Evolutionary conservation across 306 rosid genomes (phyloP).

Genomic region (Corylus heterophylla): DNA sequence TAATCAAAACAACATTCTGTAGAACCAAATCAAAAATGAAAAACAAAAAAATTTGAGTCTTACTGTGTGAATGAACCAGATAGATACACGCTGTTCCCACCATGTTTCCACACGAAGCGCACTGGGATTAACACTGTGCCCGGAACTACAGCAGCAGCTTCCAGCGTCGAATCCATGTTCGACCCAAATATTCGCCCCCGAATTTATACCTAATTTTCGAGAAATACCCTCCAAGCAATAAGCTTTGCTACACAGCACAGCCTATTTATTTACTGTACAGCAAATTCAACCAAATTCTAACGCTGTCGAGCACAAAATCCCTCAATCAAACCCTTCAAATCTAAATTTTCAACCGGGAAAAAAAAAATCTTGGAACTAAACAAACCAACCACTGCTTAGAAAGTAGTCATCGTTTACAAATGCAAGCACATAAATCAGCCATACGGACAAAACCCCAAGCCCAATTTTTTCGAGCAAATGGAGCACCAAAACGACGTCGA

Average conservation of each 20-base stretch:
- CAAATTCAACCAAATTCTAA: conserved; percentile 45
- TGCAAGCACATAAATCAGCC: conserved; percentile 34
- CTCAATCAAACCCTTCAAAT: conserved; percentile 30
- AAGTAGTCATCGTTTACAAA: background rate
- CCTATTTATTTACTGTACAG: conserved; percentile 33
- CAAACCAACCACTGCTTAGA: background rate
- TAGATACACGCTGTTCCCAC: conserved; percentile 81
- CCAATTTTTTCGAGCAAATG: conserved; percentile 41
- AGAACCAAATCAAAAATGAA: background rate
- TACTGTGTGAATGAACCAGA: conserved; percentile 89
- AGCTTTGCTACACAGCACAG: conserved; percentile 37
- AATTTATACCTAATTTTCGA: conserved; percentile 25
- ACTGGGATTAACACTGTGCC: conserved; percentile 71
- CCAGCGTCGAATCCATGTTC: conserved; percentile 67
- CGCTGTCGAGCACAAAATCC: conserved; percentile 16
- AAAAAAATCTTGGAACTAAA: background rate
- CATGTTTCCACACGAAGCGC: conserved; percentile 96
- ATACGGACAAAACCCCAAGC: conserved; percentile 54
- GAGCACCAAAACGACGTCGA: conserved; percentile 29
- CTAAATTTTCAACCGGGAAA: conserved; percentile 10
- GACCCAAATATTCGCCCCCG: conserved; percentile 53
- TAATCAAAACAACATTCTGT: conserved; percentile 12
- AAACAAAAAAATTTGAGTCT: conserved; percentile 6
- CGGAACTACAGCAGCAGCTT: conserved; percentile 47
- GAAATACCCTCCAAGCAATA: conserved; percentile 40